A percentile compares a stretch with the other conserved stretches of the same genome.
Evolutionary conservation across 2,329 filamentous ascomycete genomes (phyloP).

Genomic region (Exophiala calicioides): DNA sequence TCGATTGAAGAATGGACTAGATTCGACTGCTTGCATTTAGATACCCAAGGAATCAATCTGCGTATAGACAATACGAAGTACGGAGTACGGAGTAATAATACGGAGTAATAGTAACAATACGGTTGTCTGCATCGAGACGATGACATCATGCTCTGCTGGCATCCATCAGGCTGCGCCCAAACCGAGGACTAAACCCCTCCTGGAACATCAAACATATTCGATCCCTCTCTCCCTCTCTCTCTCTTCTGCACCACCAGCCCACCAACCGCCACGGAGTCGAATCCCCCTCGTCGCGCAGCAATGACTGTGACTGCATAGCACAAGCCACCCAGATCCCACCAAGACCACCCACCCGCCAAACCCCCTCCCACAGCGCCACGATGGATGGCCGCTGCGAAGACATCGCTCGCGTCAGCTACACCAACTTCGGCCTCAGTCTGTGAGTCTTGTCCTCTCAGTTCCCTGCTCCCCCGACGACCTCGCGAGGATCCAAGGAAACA

Average conservation of each 20-base stretch:
- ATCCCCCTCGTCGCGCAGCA: not conserved
- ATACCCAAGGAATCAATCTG: no score
- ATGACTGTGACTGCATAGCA: no score
- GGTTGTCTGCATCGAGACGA: no score
- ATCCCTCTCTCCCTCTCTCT: no score
- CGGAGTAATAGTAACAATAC: no score
- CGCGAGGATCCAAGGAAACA: no score
- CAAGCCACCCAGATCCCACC: not conserved
- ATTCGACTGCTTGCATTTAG: no score
- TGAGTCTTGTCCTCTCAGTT: constrained; percentile 4
- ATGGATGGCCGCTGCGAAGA: constrained; percentile 27
- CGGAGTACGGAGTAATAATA: no score
- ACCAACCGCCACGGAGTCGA: not conserved
- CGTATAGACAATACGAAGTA: no score
- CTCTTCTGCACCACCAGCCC: no score
- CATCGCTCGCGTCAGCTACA: constrained; percentile 28
- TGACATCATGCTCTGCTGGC: constrained; percentile 1
- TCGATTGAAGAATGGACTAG: no score
- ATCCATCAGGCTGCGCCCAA: not conserved
- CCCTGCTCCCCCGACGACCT: not conserved
- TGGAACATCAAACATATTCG: constrained; percentile 5
- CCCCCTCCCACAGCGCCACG: not conserved
- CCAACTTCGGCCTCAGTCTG: constrained; percentile 31
- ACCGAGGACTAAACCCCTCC: constrained; percentile 8
- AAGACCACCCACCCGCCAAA: not conserved